These are phyloP conservation scores for Ophiostoma perfectum DNA, from an alignment of 2,329 filamentous ascomycete species.

Conservation along the genomic window DNA sequence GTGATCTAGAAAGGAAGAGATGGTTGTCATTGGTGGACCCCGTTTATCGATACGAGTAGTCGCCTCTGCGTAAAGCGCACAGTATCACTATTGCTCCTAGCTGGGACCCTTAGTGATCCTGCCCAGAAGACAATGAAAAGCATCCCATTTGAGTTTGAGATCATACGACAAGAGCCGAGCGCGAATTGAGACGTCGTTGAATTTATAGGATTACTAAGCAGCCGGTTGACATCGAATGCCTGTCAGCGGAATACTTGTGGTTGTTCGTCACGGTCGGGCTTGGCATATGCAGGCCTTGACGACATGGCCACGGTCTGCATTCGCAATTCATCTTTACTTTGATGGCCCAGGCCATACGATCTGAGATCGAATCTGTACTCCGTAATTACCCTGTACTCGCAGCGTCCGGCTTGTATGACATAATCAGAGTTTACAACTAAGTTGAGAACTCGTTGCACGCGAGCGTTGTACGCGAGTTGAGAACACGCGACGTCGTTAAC, in stretches of 20 bases:
- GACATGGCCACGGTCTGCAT: too few species aligned
- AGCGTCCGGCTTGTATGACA: background rate
- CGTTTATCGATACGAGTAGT: constrained; percentile 7
- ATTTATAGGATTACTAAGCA: too few species aligned
- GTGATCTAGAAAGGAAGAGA: background rate
- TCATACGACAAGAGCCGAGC: background rate
- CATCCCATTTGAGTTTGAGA: background rate
- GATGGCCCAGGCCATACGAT: too few species aligned
- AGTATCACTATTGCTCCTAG: background rate
- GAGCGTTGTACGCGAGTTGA: background rate
- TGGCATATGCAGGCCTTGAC: too few species aligned
- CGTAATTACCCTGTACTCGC: too few species aligned
- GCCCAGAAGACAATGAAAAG: background rate
- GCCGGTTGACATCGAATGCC: too few species aligned
- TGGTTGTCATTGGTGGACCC: constrained; percentile 10
- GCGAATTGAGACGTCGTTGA: too few species aligned
- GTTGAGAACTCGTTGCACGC: background rate
- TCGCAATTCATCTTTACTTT: too few species aligned
- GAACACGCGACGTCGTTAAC: background rate
- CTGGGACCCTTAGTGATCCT: background rate
- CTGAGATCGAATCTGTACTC: too few species aligned
- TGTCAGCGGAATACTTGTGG: too few species aligned
- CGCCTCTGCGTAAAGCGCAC: background rate
- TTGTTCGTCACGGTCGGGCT: too few species aligned
- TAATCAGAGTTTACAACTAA: background rate